Evolutionary conservation across 331 rosid genomes (phyloP), one percentile per base, ranked within the genome.

Genomic region (Dryas integrifolia): DNA sequence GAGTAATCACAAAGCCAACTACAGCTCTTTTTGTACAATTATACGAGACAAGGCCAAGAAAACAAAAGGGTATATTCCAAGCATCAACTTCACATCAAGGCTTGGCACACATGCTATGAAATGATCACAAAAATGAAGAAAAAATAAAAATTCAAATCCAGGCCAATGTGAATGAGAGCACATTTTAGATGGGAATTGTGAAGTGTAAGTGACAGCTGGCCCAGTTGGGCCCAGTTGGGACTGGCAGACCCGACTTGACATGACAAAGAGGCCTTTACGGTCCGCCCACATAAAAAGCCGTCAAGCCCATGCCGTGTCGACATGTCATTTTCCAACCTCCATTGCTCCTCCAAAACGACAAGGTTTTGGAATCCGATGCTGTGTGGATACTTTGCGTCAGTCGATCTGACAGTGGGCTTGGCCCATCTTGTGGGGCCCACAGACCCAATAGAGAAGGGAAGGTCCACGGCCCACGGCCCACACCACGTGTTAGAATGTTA

Each of bases 281-380:
- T 78, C 72, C 70, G 55, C 80, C 80, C 76, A 40, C 70, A 16
- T 8, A 18, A 82, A 69, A 73, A 80, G 74, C 66, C 41, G 76
- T 73, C 72, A 55, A 68, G 66, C 58, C 74, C 79, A 66, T 45
- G 74, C 82, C 58, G 16, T 26, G 47, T 58, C 73, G 72, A 76
- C 76, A 6, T 0, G 83, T 78, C 86, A 10, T 65, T 82, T 75
- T 52, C 49, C 45, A 7, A 49, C 9, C 3, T 80, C 72, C 62
- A 26, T 1, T 9, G 13, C 51, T 6, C 12, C 5, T 59, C 39
- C 24, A 14, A 40, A 48, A 48, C 79, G 70, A 88, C 89, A 57
- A 61, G 11, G 48, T 16, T 67, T 65, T 60, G 79, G 89, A 85
- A 87, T 87, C 86, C 83, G 57, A 85, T 82, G 89, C 77, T 48